Conservation (phyloP, 2,329 filamentous ascomycete species). For the Pseudocercospora macadamiae region DNA sequence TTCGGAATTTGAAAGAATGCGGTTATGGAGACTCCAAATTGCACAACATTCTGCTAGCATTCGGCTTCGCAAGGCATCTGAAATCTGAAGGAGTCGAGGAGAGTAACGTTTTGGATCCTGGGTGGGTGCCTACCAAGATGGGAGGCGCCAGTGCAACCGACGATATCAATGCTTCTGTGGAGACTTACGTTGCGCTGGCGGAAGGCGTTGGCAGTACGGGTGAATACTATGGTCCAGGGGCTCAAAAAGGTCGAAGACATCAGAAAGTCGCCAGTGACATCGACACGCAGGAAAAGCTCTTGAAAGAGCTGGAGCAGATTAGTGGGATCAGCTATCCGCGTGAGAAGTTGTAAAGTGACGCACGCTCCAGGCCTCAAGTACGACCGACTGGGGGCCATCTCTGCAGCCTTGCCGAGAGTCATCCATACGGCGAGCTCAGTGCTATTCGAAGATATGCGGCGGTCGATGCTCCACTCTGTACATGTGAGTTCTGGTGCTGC, state of each 20-base stretch:
- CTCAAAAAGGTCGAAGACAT: slow-evolving; percentile 5
- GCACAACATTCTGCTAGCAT: slow-evolving; percentile 15
- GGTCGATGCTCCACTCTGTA: no score
- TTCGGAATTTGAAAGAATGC: slow-evolving; percentile 9
- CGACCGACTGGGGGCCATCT: no score
- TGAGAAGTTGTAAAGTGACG: background rate
- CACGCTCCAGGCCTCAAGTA: no score
- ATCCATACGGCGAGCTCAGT: no score
- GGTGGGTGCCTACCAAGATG: slow-evolving; percentile 19
- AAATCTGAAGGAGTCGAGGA: slow-evolving; percentile 8
- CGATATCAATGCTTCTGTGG: slow-evolving; percentile 13
- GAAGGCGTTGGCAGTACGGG: slow-evolving; percentile 10
- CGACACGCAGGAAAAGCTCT: slow-evolving; percentile 9
- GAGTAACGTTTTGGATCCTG: slow-evolving; percentile 15
- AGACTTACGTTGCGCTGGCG: slow-evolving; percentile 16
- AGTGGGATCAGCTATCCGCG: slow-evolving; percentile 3
- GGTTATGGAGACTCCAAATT: slow-evolving; percentile 16
- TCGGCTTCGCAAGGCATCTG: slow-evolving; percentile 8
- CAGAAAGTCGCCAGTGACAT: slow-evolving; percentile 5
- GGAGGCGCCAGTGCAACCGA: slow-evolving; percentile 9
- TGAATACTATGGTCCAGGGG: slow-evolving; percentile 13
- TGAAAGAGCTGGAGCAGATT: slow-evolving; percentile 10
- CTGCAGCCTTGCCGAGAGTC: no score
- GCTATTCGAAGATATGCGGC: no score
- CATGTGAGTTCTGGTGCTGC: no score